phyloP scores from a whole-genome alignment of 83 land plant genomes.

The Picea abies region DNA sequence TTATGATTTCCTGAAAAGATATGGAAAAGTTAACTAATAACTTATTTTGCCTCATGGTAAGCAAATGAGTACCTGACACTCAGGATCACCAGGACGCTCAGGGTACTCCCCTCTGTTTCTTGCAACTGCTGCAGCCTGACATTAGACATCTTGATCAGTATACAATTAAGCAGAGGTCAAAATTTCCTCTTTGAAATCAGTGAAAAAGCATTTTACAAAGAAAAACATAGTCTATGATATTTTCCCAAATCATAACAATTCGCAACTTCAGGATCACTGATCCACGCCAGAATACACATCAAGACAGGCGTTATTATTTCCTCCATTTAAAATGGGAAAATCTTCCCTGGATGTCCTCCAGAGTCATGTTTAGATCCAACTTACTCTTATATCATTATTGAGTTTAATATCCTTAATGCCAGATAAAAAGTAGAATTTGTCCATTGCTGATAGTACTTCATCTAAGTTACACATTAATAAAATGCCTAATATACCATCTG shows the following conservation, averaged over 20 bases:
- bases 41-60: not conserved
- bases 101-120: slow-evolving; percentile 49
- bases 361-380: not conserved
- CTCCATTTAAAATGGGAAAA: not conserved
- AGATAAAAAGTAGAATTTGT: not conserved
- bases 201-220: not conserved
- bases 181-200: not conserved
- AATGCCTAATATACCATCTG: not conserved
- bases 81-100: slow-evolving; percentile 66
- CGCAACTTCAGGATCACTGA: not conserved
- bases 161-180: not conserved
- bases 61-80: slow-evolving; percentile 60
- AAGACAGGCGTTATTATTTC: not conserved
- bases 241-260: not conserved
- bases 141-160: not conserved
- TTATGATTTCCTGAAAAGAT: not conserved
- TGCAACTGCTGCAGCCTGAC: slow-evolving; percentile 16
- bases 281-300: not conserved
- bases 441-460: not conserved
- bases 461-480: not conserved
- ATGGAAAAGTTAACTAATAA: not conserved
- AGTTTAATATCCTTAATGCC: not conserved
- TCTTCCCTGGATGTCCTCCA: not conserved
- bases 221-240: not conserved
- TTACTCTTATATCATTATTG: not conserved